phyloP scores from a whole-genome alignment of 331 rosid species.

The Spiraea crenata region DNA sequence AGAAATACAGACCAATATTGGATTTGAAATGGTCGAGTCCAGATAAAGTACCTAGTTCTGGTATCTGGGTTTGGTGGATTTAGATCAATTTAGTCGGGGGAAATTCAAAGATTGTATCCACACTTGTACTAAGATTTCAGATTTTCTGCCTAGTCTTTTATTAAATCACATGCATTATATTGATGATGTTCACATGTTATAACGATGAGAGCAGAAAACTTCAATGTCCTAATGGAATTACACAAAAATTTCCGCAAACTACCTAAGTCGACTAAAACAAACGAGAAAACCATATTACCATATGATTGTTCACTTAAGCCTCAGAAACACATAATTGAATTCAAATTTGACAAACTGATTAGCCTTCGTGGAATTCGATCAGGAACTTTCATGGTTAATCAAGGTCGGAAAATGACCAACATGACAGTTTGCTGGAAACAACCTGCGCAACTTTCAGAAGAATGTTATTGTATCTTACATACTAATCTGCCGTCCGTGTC shows the following conservation, averaged over 20 bases:
- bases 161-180: background rate
- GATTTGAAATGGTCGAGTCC: slow-evolving; percentile 6
- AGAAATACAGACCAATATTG: background rate
- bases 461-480: background rate
- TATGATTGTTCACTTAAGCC: background rate
- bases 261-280: background rate
- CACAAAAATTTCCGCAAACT: too few species aligned
- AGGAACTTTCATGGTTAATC: background rate
- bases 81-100: background rate
- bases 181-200: background rate
- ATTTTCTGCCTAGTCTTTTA: too few species aligned
- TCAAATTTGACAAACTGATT: slow-evolving; percentile 17
- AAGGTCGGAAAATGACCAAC: background rate
- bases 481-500: background rate
- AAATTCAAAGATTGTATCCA: background rate
- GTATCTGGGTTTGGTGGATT: background rate
- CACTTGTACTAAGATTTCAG: background rate
- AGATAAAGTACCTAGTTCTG: background rate
- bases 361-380: background rate
- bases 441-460: background rate
- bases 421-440: background rate
- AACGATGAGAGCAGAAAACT: background rate
- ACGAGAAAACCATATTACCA: too few species aligned
- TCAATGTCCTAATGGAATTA: too few species aligned
- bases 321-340: background rate